These are phyloP conservation scores for Pichia cephalocereana DNA, from an alignment of 805 yeast species.

Conservation along the genomic window DNA sequence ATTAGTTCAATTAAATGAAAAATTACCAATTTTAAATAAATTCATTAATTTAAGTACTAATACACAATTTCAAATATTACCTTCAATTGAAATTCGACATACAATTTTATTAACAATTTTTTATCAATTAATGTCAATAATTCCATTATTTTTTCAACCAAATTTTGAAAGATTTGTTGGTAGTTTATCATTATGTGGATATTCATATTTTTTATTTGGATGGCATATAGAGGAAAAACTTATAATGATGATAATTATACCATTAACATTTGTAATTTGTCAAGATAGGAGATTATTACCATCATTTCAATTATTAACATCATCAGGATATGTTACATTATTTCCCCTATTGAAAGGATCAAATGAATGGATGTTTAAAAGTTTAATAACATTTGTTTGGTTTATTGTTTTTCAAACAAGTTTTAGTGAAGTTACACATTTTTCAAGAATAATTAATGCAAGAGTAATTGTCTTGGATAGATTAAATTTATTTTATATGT, in stretches of 20 bases:
- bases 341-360: conserved; percentile 81
- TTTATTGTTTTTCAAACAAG: conserved; percentile 66
- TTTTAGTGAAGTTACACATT: conserved; percentile 56
- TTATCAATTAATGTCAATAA: conserved; percentile 68
- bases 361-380: conserved; percentile 71
- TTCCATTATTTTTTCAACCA: conserved; percentile 66
- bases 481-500: conserved; percentile 52
- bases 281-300: conserved; percentile 63
- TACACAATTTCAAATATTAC: conserved; percentile 70
- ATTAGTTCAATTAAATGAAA: conserved; percentile 35
- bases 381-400: conserved; percentile 76
- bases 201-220: conserved; percentile 85
- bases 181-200: conserved; percentile 80
- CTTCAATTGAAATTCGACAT: conserved; percentile 66
- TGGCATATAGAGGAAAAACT: conserved; percentile 99
- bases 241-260: conserved; percentile 78
- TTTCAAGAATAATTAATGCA: conserved; percentile 31
- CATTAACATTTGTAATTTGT: conserved; percentile 68
- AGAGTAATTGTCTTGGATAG: conserved; percentile 63
- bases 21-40: conserved; percentile 10
- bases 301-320: conserved; percentile 60
- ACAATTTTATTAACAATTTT: conserved; percentile 78
- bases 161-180: conserved; percentile 74
- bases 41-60: too few species aligned
- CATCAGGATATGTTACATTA: conserved; percentile 78